Evolutionary conservation across 306 rosid genomes (phyloP).

Genomic region (Glycine latifolia): DNA sequence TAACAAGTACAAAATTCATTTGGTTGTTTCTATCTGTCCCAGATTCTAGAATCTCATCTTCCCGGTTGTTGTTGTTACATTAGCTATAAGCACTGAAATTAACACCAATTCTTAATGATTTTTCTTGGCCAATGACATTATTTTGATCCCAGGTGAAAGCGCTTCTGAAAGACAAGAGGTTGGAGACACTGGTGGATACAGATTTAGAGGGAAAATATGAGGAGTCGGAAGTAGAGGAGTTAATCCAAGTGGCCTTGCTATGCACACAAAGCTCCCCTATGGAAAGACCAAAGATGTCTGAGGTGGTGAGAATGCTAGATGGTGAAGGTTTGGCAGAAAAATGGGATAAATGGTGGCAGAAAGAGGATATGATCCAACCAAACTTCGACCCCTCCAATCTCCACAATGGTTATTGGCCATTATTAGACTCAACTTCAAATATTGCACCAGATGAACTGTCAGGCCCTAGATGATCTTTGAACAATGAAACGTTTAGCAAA

Average conservation of each 20-base stretch:
- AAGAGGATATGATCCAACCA: too few species aligned
- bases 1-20: background rate
- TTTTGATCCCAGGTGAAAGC: constrained; percentile 74
- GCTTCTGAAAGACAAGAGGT: constrained; percentile 69
- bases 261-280: constrained; percentile 81
- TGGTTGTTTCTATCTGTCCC: constrained; percentile 3
- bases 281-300: constrained; percentile 95
- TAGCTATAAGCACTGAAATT: too few species aligned
- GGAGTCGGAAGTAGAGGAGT: constrained; percentile 68
- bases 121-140: background rate
- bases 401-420: too few species aligned
- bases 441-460: too few species aligned
- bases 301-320: constrained; percentile 93
- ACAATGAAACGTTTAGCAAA: too few species aligned
- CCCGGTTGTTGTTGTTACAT: background rate
- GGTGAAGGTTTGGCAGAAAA: constrained; percentile 90
- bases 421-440: too few species aligned
- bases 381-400: too few species aligned
- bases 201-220: constrained; percentile 72
- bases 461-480: too few species aligned
- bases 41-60: background rate
- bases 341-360: constrained; percentile 72
- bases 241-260: constrained; percentile 82
- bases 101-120: background rate
- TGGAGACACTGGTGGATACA: constrained; percentile 78